These are phyloP conservation scores for Panicum virgatum DNA, from an alignment of 202 grass and related monocot genomes.

Conservation along the genomic window DNA sequence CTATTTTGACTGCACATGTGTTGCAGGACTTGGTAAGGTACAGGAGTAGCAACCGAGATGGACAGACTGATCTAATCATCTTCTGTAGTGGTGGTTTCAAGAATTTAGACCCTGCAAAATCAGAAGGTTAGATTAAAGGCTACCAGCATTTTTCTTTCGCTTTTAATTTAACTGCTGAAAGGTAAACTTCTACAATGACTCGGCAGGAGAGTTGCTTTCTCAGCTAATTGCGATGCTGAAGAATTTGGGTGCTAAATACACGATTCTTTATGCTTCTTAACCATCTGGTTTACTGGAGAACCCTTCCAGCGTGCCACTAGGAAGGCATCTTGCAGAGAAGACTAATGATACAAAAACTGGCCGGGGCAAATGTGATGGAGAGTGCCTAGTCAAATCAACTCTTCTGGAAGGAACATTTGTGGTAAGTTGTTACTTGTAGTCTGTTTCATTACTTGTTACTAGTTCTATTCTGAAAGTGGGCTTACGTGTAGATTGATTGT, in stretches of 20 bases:
- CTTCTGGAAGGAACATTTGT: constrained; percentile 88
- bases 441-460: background rate
- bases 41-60: constrained; percentile 35
- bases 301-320: constrained; percentile 40
- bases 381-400: constrained; percentile 76
- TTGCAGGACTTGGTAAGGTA: constrained; percentile 44
- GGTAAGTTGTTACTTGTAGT: constrained; percentile 55
- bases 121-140: constrained; percentile 76
- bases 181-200: constrained; percentile 14
- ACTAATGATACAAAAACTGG: constrained; percentile 45
- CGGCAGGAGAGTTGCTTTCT: constrained; percentile 71
- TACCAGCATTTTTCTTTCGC: constrained; percentile 1
- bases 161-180: background rate
- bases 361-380: constrained; percentile 55
- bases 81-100: constrained; percentile 66
- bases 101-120: constrained; percentile 46
- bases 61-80: constrained; percentile 64
- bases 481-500: constrained; percentile 1
- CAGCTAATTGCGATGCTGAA: constrained; percentile 55
- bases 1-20: constrained; percentile 9
- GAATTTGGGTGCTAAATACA: constrained; percentile 66
- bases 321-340: constrained; percentile 76
- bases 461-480: background rate
- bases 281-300: constrained; percentile 48
- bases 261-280: constrained; percentile 74